phyloP scores from a whole-genome alignment of 2,329 filamentous ascomycete species.

The Endoconidiophora laricicola region DNA sequence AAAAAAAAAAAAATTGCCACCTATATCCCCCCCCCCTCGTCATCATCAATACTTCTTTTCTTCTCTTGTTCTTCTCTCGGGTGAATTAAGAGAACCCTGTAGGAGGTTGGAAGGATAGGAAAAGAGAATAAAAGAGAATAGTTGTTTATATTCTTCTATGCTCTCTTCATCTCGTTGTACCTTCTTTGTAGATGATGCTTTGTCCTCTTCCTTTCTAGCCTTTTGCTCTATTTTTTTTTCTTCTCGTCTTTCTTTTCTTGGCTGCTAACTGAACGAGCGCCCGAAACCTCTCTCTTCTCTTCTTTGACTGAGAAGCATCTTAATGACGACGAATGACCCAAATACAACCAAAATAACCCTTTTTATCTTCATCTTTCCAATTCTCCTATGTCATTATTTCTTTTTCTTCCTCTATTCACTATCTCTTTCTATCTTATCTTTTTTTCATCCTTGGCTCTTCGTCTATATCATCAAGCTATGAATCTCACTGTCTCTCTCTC shows the following conservation, averaged over 20 bases:
- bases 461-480: not conserved
- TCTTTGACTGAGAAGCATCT: not conserved
- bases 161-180: conserved; percentile 1
- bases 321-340: not conserved
- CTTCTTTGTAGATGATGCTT: not conserved
- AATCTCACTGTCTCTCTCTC: not conserved
- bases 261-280: too few relatives aligned
- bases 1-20: not conserved
- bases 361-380: not conserved
- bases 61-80: too few relatives aligned
- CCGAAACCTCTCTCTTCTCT: not conserved
- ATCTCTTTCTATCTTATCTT: not conserved
- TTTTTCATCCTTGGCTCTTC: not conserved
- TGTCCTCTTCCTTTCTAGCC: conserved; percentile 16
- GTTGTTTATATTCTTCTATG: not conserved
- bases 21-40: not conserved
- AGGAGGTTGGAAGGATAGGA: too few relatives aligned
- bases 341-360: not conserved
- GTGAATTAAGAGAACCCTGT: too few relatives aligned
- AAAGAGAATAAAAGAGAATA: too few relatives aligned
- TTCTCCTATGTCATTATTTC: not conserved
- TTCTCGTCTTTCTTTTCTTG: too few relatives aligned
- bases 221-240: not conserved
- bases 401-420: not conserved
- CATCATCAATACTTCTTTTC: not conserved